Conservation (phyloP, 345 rosid genomes). For the Kernera saxatilis region DNA sequence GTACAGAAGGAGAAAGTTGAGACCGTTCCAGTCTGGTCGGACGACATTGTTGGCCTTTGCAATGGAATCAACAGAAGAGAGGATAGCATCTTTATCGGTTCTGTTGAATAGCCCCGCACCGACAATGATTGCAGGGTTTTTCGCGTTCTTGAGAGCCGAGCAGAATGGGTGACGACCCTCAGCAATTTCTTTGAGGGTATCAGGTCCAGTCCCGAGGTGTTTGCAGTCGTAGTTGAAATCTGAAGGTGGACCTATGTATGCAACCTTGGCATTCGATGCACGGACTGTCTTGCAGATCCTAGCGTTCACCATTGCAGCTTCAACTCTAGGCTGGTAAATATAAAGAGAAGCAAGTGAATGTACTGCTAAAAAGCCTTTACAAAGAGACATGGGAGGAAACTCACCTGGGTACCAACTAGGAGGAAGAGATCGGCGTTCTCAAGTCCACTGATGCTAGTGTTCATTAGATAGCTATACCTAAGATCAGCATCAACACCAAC, state of each 20-base stretch:
- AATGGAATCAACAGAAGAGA: conserved; percentile 68
- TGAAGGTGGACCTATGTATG: conserved; percentile 70
- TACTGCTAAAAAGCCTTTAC: background rate
- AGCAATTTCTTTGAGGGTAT: conserved; percentile 70
- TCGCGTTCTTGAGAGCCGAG: conserved; percentile 60
- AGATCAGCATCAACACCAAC: conserved; percentile 76
- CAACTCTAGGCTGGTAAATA: conserved; percentile 80
- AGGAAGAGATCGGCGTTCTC: conserved; percentile 96
- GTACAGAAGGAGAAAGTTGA: conserved; percentile 71
- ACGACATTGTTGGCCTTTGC: conserved; percentile 65
- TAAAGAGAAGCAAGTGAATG: conserved; percentile 11
- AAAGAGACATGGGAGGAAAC: background rate
- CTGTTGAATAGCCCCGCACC: conserved; percentile 91
- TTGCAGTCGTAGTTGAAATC: conserved; percentile 78
- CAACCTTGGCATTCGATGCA: conserved; percentile 81
- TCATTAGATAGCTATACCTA: conserved; percentile 87
- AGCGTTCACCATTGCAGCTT: conserved; percentile 98
- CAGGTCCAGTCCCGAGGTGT: conserved; percentile 89
- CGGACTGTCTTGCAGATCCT: conserved; percentile 89
- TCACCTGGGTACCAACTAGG: conserved; percentile 93
- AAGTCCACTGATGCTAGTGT: conserved; percentile 77
- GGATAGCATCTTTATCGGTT: conserved; percentile 67
- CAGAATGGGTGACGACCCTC: conserved; percentile 76
- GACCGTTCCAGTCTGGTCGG: conserved; percentile 94
- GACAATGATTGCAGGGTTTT: conserved; percentile 84